Evolutionary conservation across 2,329 filamentous ascomycete species (phyloP).

Genomic region (Apiospora sp.): DNA sequence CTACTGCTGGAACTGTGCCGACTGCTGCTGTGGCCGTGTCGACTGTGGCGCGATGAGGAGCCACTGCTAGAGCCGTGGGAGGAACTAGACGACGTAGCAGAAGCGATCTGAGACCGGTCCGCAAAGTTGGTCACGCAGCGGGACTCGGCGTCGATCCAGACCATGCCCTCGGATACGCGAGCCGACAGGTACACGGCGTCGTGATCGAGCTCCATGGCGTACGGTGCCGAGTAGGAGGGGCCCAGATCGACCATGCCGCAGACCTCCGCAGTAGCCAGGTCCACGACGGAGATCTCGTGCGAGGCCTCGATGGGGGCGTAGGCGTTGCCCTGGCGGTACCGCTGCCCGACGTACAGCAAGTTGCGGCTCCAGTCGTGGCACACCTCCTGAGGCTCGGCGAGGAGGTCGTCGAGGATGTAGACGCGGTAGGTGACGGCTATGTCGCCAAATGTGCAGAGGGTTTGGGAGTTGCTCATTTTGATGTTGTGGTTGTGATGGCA

Average conservation of each 20-base stretch:
- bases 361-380: slow-evolving; percentile 37
- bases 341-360: slow-evolving; percentile 37
- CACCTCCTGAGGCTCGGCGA: slow-evolving; percentile 40
- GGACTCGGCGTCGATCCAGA: slow-evolving; percentile 36
- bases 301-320: slow-evolving; percentile 37
- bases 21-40: neutral
- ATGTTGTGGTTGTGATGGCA: neutral
- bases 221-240: slow-evolving; percentile 34
- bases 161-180: slow-evolving; percentile 35
- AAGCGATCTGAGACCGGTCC: slow-evolving; percentile 27
- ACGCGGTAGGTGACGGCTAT: slow-evolving; percentile 38
- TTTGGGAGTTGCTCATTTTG: slow-evolving; percentile 28
- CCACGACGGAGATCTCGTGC: slow-evolving; percentile 36
- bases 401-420: slow-evolving; percentile 39
- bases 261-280: slow-evolving; percentile 32
- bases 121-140: slow-evolving; percentile 33
- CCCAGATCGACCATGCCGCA: slow-evolving; percentile 33
- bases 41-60: neutral
- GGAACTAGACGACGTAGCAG: slow-evolving; percentile 10
- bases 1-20: neutral
- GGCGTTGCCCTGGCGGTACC: slow-evolving; percentile 36
- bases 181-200: slow-evolving; percentile 35
- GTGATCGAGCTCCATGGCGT: slow-evolving; percentile 36
- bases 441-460: slow-evolving; percentile 35
- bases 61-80: neutral